phyloP scores from a whole-genome alignment of 805 yeast species.

The Metschnikowia proteae region DNA sequence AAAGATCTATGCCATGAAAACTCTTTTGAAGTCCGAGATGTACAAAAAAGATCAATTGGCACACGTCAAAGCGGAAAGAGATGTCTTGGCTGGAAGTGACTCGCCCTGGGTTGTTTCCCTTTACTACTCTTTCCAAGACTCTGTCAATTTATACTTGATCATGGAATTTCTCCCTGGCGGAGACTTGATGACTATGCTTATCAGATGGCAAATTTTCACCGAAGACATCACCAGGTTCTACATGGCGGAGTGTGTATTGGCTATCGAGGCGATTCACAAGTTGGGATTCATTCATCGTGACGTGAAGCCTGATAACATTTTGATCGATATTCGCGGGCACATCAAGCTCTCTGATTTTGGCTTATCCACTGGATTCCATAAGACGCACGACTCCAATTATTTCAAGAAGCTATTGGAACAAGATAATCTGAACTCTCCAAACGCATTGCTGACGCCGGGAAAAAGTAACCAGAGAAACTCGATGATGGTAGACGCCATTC shows the following conservation, averaged over 20 bases:
- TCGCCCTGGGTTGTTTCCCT: slow-evolving; percentile 86
- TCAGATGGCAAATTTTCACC: slow-evolving; percentile 89
- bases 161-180: slow-evolving; percentile 82
- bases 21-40: slow-evolving; percentile 86
- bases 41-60: slow-evolving; percentile 91
- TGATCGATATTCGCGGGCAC: slow-evolving; percentile 76
- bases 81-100: slow-evolving; percentile 86
- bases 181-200: slow-evolving; percentile 90
- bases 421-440: slow-evolving; percentile 40
- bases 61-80: slow-evolving; percentile 94
- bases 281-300: slow-evolving; percentile 95
- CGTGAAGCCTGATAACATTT: slow-evolving; percentile 93
- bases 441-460: slow-evolving; percentile 19
- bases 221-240: slow-evolving; percentile 91
- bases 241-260: slow-evolving; percentile 94
- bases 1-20: slow-evolving; percentile 91
- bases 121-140: slow-evolving; percentile 78
- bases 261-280: slow-evolving; percentile 90
- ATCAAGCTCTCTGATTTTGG: slow-evolving; percentile 74
- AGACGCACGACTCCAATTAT: slow-evolving; percentile 87
- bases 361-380: slow-evolving; percentile 84
- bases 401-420: slow-evolving; percentile 74
- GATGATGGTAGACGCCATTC: slow-evolving; percentile 90
- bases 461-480: slow-evolving; percentile 51
- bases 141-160: slow-evolving; percentile 67